phyloP scores from a whole-genome alignment of 257 asterid species.

The Przewalskia tangutica region DNA sequence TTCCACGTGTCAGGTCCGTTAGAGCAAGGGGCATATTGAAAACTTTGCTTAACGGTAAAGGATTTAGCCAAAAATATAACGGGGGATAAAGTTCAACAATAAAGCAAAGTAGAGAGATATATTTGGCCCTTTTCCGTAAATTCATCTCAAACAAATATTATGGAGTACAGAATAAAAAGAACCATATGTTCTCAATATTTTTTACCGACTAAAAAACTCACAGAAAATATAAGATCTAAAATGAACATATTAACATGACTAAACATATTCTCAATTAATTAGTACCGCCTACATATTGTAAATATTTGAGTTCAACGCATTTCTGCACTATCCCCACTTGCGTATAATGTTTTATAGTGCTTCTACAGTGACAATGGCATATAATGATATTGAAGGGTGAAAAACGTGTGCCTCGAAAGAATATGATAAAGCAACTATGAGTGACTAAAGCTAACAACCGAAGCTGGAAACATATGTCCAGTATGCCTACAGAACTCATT shows the following conservation, averaged over 20 bases:
- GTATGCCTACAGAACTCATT: constrained; percentile 31
- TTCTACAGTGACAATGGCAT: constrained; percentile 25
- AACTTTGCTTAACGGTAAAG: too few relatives aligned
- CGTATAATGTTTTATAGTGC: not conserved
- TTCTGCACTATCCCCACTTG: not conserved
- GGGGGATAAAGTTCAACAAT: too few relatives aligned
- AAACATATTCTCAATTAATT: not conserved
- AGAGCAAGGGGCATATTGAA: too few relatives aligned
- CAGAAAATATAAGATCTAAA: not conserved
- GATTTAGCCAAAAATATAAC: too few relatives aligned
- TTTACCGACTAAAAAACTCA: not conserved
- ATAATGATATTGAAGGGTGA: constrained; percentile 9
- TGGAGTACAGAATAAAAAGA: too few relatives aligned
- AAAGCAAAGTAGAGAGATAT: too few relatives aligned
- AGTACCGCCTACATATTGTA: not conserved
- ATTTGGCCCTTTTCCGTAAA: too few relatives aligned
- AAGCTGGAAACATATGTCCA: constrained; percentile 21
- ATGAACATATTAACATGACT: not conserved
- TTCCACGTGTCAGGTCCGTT: too few relatives aligned
- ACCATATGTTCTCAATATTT: not conserved
- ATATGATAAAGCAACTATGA: constrained; percentile 20
- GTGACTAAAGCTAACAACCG: constrained; percentile 18
- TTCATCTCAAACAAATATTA: too few relatives aligned
- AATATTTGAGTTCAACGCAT: not conserved
- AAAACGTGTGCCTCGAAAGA: constrained; percentile 16